Conservation (phyloP, 306 rosid species). For the Trifolium pratense region DNA sequence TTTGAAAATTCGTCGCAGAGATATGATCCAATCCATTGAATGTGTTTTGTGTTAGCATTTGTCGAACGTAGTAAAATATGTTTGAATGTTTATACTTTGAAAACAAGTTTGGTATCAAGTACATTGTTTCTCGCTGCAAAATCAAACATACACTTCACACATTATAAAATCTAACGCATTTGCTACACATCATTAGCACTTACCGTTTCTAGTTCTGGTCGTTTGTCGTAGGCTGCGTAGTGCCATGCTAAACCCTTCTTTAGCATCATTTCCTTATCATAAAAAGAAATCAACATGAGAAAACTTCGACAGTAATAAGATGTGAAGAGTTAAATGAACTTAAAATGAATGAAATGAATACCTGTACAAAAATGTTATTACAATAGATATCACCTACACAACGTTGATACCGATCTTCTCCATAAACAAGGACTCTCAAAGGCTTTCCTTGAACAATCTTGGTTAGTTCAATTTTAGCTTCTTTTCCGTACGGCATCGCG, state of each 20-base stretch:
- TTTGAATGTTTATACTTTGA: too few species aligned
- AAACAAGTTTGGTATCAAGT: too few species aligned
- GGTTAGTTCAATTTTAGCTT: slow-evolving; percentile 70
- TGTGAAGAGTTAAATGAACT: neutral
- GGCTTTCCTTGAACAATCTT: slow-evolving; percentile 72
- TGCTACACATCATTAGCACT: slow-evolving; percentile 26
- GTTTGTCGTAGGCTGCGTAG: slow-evolving; percentile 78
- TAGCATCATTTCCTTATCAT: slow-evolving; percentile 80
- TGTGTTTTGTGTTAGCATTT: too few species aligned
- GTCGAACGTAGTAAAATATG: too few species aligned
- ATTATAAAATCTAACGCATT: neutral
- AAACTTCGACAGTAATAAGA: slow-evolving; percentile 4
- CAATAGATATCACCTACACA: slow-evolving; percentile 75
- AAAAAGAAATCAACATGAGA: slow-evolving; percentile 31
- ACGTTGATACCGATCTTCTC: slow-evolving; percentile 86
- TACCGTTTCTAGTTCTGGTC: slow-evolving; percentile 68
- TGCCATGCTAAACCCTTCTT: slow-evolving; percentile 95
- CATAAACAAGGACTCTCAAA: slow-evolving; percentile 76
- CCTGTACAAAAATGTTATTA: slow-evolving; percentile 80
- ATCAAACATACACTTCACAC: neutral
- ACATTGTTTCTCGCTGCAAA: neutral
- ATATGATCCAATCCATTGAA: too few species aligned
- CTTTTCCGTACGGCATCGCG: slow-evolving; percentile 80
- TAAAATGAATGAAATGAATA: slow-evolving; percentile 34
- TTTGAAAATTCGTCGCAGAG: too few species aligned